Conservation (phyloP, 1,284 basidiomycete species). For the Pyrrhoderma noxium region DNA sequence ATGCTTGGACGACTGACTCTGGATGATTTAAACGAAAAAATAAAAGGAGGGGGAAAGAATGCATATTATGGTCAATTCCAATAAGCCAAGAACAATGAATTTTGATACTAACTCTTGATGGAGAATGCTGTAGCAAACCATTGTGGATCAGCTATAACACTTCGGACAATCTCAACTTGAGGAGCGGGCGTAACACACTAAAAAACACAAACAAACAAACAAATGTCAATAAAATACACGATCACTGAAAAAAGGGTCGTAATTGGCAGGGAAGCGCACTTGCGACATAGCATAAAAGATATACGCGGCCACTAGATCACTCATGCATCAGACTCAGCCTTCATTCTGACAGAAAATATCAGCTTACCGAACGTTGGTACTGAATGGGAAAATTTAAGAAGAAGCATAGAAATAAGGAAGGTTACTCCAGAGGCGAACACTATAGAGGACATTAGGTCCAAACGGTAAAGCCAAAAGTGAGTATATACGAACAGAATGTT, state of each 20-base stretch:
- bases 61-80: not conserved
- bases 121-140: conserved; percentile 40
- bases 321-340: not conserved
- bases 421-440: conserved; percentile 37
- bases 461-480: not conserved
- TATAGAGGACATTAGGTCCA: conserved; percentile 15
- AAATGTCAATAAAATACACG: too few species aligned
- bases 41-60: not conserved
- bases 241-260: too few species aligned
- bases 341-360: not conserved
- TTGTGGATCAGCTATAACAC: conserved; percentile 35
- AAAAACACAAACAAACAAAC: not conserved
- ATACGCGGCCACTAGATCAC: conserved; percentile 33
- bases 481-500: conserved; percentile 30
- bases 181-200: conserved; percentile 37
- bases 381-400: conserved; percentile 35
- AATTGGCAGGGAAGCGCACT: too few species aligned
- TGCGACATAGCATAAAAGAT: conserved; percentile 39
- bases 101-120: conserved; percentile 31
- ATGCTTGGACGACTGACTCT: conserved; percentile 37
- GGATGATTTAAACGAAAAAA: not conserved
- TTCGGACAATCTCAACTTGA: conserved; percentile 39
- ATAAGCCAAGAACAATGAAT: not conserved
- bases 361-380: conserved; percentile 33
- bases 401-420: conserved; percentile 38